Conservation (phyloP, 345 rosid genomes). For the Erodium maritimum region DNA sequence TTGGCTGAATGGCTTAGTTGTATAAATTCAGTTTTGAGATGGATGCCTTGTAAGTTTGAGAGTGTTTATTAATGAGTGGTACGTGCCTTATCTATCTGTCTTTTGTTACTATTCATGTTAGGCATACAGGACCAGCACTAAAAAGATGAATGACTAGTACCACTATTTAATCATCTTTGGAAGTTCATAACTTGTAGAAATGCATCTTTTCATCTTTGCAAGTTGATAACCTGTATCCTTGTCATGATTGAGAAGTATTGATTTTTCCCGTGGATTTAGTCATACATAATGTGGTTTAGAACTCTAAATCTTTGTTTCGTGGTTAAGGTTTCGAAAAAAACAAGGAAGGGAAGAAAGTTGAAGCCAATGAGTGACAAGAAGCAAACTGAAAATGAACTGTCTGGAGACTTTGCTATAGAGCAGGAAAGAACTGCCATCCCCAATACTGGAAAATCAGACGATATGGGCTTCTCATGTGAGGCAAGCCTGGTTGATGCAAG, state of each 20-base stretch:
- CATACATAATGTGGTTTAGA: slow-evolving; percentile 3
- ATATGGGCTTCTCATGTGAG: slow-evolving; percentile 12
- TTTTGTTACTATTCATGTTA: background rate
- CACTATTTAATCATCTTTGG: too few relatives aligned
- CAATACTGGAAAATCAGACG: slow-evolving; percentile 18
- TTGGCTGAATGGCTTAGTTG: background rate
- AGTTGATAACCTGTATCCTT: background rate
- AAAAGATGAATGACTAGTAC: background rate
- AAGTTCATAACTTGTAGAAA: background rate
- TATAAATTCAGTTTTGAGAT: too few relatives aligned
- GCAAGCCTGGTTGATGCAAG: slow-evolving; percentile 18
- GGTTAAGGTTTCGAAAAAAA: slow-evolving; percentile 69
- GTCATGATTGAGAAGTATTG: background rate
- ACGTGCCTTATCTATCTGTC: too few relatives aligned
- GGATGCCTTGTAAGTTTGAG: background rate
- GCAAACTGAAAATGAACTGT: slow-evolving; percentile 25
- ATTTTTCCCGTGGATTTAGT: slow-evolving; percentile 1
- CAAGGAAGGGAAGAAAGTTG: slow-evolving; percentile 58
- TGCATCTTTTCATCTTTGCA: background rate
- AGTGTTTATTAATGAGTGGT: too few relatives aligned
- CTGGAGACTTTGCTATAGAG: slow-evolving; percentile 23
- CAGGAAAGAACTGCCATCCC: slow-evolving; percentile 23
- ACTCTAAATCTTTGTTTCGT: slow-evolving; percentile 14
- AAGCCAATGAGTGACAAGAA: slow-evolving; percentile 22
- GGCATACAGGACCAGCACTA: background rate